Evolutionary conservation across 345 rosid genomes (phyloP), one percentile per base, ranked within the genome.

Genomic region (Noccaea caerulescens): DNA sequence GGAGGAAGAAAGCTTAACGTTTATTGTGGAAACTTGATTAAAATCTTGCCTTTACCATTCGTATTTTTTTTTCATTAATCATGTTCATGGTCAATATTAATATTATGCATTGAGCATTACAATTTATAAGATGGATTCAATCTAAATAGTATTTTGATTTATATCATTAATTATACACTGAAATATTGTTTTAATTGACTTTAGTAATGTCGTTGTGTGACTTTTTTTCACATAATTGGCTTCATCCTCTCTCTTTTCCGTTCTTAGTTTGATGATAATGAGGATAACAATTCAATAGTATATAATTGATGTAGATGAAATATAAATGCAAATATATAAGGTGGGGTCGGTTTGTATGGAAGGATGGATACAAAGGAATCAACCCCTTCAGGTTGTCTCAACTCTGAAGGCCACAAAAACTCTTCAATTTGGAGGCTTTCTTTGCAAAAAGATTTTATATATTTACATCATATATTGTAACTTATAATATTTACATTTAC

Each of bases 301-400:
- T 27, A 27, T 25, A 25, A 25, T 1, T 25, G 27, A 71, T 36
- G 63, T 32, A 36, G 18, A 37, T 37, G 58, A 43, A 44, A 44
- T 36, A 72, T 65, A 65, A 49, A 73, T 66, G 72, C 59, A 51
- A 66, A 52, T 59, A 60, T 60, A 68, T 68, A 55, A 62, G 65
- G 73, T 75, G 79, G 89, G 89, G 72, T 72, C 84, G 65, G 46
- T 30, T 58, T 80, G 87, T 60, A 72, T 64, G 76, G 80, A 46
- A 42, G 69, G 63, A 46, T 66, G 85, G 81, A 80, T 76, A 75
- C 83, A 82, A 39, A 68, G 50, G 67, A 61, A 77, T 66, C 62
- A 78, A 77, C 49, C 81, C 32, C 16, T 6, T 58, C 67, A 75
- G 79, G 79, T 62, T 68, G 79, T 73, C 77, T 66, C 72, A 66